Conservation (phyloP, 345 rosid genomes). For the Durio zibethinus region DNA sequence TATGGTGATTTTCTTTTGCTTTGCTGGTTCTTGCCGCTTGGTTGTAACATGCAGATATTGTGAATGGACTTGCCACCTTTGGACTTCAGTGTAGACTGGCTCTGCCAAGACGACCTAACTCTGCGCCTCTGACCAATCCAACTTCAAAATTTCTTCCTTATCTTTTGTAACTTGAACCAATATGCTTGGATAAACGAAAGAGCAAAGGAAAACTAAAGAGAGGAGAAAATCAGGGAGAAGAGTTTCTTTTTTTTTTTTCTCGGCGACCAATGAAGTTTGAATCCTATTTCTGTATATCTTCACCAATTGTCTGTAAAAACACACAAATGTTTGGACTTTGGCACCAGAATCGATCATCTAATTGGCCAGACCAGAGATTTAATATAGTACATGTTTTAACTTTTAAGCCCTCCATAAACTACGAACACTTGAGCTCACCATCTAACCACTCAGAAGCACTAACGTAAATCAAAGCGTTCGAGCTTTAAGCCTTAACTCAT, state of each 20-base stretch:
- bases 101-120: slow-evolving; percentile 5
- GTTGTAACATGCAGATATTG: not conserved
- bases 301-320: slow-evolving; percentile 4
- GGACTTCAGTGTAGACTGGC: slow-evolving; percentile 2
- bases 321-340: too few species aligned
- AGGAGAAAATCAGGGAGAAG: not conserved
- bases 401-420: not conserved
- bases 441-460: not conserved
- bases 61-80: not conserved
- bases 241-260: too few species aligned
- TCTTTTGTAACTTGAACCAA: not conserved
- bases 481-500: not conserved
- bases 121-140: not conserved
- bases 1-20: not conserved
- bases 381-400: too few species aligned
- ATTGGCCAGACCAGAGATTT: not conserved
- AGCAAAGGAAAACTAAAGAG: not conserved
- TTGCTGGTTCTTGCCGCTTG: not conserved
- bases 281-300: not conserved
- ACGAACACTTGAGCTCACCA: not conserved
- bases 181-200: not conserved
- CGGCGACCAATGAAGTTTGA: too few species aligned
- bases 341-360: slow-evolving; percentile 16
- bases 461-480: not conserved
- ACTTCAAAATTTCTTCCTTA: not conserved